Evolutionary conservation across 2,329 filamentous ascomycete species (phyloP), one percentile per base, ranked within the genome.

Genomic region (Alternaria dauci): DNA sequence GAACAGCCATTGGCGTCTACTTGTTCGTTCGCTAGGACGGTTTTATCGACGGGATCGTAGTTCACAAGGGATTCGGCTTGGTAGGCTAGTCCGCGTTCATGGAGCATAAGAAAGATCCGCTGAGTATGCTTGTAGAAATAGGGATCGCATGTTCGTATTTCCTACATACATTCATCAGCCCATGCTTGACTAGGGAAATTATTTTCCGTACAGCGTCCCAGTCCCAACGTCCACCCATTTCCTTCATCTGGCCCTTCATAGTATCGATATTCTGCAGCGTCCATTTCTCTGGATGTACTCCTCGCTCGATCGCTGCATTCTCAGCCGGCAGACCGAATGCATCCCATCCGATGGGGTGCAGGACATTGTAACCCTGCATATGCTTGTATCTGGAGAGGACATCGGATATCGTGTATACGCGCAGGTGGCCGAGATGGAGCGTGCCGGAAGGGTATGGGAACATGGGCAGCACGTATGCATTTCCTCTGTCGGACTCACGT

Each of bases 291-390:
- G 93, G 93, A 71, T 91, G 87, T 61, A 94, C 85, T 12, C 92
- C 91, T 63, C 90, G 84, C 79, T 96, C 92, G 58, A 96, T 91
- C 8, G 93, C 93, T 18, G 93, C 93, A 80, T 97, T 97, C 78
- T 97, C 93, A 43, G 93, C 93, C 11, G 93, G 93, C 57, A 97
- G 81, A 2, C 93, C 93, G 80, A 97, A 96, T 5, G 92, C 91
- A 82, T 97, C 93, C 93, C 93, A 97, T 11, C 93, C 93, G 86
- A 96, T 96, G n/a, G 93, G 92, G 65, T 96, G 87, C 54, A 96
- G 79, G 32, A 96, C 92, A 56, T 91, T 81, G 67, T 88, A 84
- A 16, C 93, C 93, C 68, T 89, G 88, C 80, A 96, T 88, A 26
- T 85, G 86, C 70, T 89, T 87, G 74, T 89, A 96, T 55, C 93